A percentile compares a stretch with the other conserved stretches of the same genome.
Evolutionary conservation across 371 early-diverging fungal species (phyloP).

Genomic region (Mortierella sp.): DNA sequence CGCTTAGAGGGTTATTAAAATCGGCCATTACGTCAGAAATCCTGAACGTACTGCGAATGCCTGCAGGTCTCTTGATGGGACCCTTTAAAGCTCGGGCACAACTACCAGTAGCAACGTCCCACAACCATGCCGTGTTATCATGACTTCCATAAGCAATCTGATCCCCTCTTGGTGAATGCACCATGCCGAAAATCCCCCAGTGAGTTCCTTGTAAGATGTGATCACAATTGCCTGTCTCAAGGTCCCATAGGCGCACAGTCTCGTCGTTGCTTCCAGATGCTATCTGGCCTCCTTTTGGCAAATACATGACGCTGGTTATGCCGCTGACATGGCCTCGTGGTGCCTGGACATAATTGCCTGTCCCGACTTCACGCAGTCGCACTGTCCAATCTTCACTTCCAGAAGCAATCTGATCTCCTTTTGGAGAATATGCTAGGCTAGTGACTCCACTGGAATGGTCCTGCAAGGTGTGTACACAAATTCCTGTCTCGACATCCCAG

Average conservation of each 20-base stretch:
- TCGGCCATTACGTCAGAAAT: too few relatives aligned
- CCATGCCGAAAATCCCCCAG: not conserved
- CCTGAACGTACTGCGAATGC: too few relatives aligned
- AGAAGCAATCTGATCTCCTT: too few relatives aligned
- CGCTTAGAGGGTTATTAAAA: too few relatives aligned
- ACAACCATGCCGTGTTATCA: constrained; percentile 6
- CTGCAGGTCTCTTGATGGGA: too few relatives aligned
- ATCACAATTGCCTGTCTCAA: too few relatives aligned
- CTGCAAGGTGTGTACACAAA: too few relatives aligned
- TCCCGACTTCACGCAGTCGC: not conserved
- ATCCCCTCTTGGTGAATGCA: not conserved
- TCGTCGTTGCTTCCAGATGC: not conserved
- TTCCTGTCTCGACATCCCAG: too few relatives aligned
- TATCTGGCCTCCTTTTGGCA: not conserved
- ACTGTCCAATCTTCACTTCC: not conserved
- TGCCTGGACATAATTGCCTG: not conserved
- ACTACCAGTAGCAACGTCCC: constrained; percentile 6
- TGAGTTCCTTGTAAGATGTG: too few relatives aligned
- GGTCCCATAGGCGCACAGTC: not conserved
- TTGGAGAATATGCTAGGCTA: not conserved
- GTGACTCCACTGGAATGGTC: too few relatives aligned
- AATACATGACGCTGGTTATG: not conserved
- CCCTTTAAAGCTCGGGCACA: not conserved
- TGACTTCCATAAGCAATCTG: not conserved
- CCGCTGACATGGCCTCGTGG: not conserved